Conservation (phyloP, 768 basidiomycete species). For the Postia placenta region DNA sequence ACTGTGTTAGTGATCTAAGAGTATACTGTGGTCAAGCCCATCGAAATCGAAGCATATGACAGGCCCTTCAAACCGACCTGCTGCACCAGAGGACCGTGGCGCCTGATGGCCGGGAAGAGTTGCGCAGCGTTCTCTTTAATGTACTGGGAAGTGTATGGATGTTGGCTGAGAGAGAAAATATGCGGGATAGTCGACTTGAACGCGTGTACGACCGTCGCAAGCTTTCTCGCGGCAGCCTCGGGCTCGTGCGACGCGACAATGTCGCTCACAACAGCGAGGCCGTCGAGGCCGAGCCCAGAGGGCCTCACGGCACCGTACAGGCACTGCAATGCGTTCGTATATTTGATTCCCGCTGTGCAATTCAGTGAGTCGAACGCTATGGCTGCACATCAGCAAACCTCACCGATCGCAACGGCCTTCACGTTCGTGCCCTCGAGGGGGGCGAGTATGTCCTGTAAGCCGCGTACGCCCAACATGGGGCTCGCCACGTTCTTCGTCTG, state of each 20-base stretch:
- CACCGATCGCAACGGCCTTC: constrained; percentile 84
- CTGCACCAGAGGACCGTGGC: constrained; percentile 67
- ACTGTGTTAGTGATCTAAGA: constrained; percentile 84
- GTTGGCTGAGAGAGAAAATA: constrained; percentile 15
- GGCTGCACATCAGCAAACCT: constrained; percentile 11
- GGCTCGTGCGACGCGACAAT: constrained; percentile 68
- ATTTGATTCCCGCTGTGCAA: constrained; percentile 76
- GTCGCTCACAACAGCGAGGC: constrained; percentile 86
- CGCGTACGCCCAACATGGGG: constrained; percentile 64
- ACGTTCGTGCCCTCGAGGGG: constrained; percentile 57
- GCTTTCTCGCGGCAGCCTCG: constrained; percentile 37
- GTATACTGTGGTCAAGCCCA: too few species aligned
- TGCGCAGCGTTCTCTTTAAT: constrained; percentile 39
- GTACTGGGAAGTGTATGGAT: constrained; percentile 21
- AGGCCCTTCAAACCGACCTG: constrained; percentile 41
- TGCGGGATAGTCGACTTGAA: constrained; percentile 29
- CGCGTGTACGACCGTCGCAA: constrained; percentile 36
- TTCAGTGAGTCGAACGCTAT: background rate
- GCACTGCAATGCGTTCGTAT: constrained; percentile 66
- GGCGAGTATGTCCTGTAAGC: constrained; percentile 60
- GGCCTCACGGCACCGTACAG: constrained; percentile 64
- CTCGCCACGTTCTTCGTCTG: constrained; percentile 68
- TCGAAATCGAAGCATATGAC: background rate
- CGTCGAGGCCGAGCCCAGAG: constrained; percentile 57
- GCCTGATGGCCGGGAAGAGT: constrained; percentile 47